Evolutionary conservation across 208 protist genomes (phyloP), one percentile per base, ranked within the genome.

Genomic region (Angomonas desouzai): DNA sequence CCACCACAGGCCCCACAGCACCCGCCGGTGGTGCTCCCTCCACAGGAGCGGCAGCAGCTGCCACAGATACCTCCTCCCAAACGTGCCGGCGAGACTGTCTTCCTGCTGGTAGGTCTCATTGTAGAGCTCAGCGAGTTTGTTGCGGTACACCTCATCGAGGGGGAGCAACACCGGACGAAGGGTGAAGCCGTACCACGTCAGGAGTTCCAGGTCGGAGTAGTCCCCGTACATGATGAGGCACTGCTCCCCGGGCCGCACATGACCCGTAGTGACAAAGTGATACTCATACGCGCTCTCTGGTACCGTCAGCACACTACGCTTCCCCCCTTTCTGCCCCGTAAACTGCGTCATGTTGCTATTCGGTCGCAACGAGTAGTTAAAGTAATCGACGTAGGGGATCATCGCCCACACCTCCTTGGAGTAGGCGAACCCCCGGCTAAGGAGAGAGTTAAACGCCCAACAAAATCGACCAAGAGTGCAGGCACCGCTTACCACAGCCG

Each of bases 321-420:
- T 28, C 13, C 20, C 16, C 10, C 55, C 20, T 2, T 9, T 2
- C 29, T 3, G 30, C 16, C 3, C 13, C 32, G 30, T 11, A 43
- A 73, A 49, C 4, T 40, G 47, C 28, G 48, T 70, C 81, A 93
- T 92, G 32, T 74, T 85, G 55, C 72, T 78, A 66, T 93, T 95
- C 6, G 80, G 73, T 11, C 72, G 47, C 28, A 89, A 57, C 1
- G 79, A 76, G 70, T 96, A 94, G 76, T 96, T 96, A 75, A 96
- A 94, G 76, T 96, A 96, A 70, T 96, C 91, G 22, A 93, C 84
- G 64, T 71, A 96, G 28, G 91, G 91, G 68, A 96, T 96, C 79
- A 96, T 74, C 20, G 77, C 85, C 91, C 91, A 96, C n/a, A 89
- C 77, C 38, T 91, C 88, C 38, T 83, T 62, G n/a, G 79, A 62